phyloP scores from a whole-genome alignment of 768 basidiomycete species.

The Candolleomyces aberdarensis region DNA sequence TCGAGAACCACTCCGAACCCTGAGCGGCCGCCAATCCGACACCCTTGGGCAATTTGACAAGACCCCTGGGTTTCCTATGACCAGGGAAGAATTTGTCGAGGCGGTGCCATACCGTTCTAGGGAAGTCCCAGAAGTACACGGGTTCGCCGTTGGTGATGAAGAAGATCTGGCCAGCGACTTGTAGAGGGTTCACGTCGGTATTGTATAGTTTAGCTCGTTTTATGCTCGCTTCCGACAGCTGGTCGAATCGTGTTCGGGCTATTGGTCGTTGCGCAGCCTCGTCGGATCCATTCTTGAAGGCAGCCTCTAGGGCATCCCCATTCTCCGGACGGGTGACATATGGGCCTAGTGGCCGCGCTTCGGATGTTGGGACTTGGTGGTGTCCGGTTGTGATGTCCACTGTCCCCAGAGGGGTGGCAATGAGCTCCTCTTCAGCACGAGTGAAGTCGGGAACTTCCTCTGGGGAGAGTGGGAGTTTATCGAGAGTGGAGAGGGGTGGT shows the following conservation, averaged over 20 bases:
- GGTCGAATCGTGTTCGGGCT: slow-evolving; percentile 79
- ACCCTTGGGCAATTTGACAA: slow-evolving; percentile 51
- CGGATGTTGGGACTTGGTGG: slow-evolving; percentile 71
- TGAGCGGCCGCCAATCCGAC: slow-evolving; percentile 72
- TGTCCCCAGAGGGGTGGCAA: slow-evolving; percentile 53
- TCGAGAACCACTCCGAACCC: slow-evolving; percentile 69
- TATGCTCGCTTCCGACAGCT: slow-evolving; percentile 59
- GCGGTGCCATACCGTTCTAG: slow-evolving; percentile 73
- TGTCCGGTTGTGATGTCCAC: slow-evolving; percentile 64
- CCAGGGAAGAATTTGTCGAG: slow-evolving; percentile 61
- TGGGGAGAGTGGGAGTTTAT: slow-evolving; percentile 31
- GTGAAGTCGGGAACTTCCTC: slow-evolving; percentile 42
- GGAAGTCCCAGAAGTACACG: slow-evolving; percentile 94
- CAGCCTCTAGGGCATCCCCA: slow-evolving; percentile 52
- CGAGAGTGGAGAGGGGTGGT: slow-evolving; percentile 32
- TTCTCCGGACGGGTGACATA: slow-evolving; percentile 60
- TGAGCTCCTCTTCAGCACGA: slow-evolving; percentile 36
- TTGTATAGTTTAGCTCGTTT: slow-evolving; percentile 44
- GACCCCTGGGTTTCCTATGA: slow-evolving; percentile 35
- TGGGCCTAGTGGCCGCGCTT: slow-evolving; percentile 81
- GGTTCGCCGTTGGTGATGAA: slow-evolving; percentile 98
- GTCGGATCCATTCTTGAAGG: slow-evolving; percentile 48
- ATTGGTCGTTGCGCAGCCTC: slow-evolving; percentile 49
- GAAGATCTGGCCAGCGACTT: slow-evolving; percentile 90
- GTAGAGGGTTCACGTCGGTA: slow-evolving; percentile 52